Conservation (phyloP, 805 yeast genomes). For the Diddensiella transvaalensis region DNA sequence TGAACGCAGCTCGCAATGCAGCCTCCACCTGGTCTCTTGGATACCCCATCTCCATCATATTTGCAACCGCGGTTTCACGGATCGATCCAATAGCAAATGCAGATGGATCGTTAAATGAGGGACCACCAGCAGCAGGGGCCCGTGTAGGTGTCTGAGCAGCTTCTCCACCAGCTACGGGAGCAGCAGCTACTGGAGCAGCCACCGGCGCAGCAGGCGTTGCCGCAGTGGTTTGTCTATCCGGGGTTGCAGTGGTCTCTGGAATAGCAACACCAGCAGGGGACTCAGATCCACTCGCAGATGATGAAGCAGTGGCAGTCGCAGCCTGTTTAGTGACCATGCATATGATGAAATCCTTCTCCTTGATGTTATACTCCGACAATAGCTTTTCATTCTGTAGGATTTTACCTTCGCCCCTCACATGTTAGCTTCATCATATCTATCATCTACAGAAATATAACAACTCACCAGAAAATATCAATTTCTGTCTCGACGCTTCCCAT, state of each 20-base stretch:
- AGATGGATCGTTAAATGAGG: constrained; percentile 35
- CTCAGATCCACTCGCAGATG: constrained; percentile 21
- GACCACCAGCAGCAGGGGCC: constrained; percentile 29
- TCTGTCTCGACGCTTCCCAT: constrained; percentile 70
- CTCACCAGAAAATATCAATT: constrained; percentile 81
- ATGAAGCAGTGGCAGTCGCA: constrained; percentile 25
- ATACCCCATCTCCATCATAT: constrained; percentile 95
- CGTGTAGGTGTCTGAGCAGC: constrained; percentile 30
- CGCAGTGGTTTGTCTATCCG: constrained; percentile 16
- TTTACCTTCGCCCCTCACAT: constrained; percentile 58
- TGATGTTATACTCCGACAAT: constrained; percentile 67
- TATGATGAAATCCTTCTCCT: constrained; percentile 79
- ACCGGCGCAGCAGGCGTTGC: constrained; percentile 23
- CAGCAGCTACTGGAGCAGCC: constrained; percentile 20
- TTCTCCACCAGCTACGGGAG: constrained; percentile 27
- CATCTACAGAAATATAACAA: constrained; percentile 4
- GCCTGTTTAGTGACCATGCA: constrained; percentile 73
- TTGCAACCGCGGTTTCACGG: constrained; percentile 71
- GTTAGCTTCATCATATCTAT: neutral
- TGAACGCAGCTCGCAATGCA: constrained; percentile 92
- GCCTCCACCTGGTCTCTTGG: constrained; percentile 81
- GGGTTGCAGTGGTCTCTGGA: too few species aligned
- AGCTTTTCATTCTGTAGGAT: constrained; percentile 81
- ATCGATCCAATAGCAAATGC: constrained; percentile 65
- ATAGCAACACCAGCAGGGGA: constrained; percentile 17